Conservation (phyloP, 768 basidiomycete genomes). For the Xerocomus spinulosus region DNA sequence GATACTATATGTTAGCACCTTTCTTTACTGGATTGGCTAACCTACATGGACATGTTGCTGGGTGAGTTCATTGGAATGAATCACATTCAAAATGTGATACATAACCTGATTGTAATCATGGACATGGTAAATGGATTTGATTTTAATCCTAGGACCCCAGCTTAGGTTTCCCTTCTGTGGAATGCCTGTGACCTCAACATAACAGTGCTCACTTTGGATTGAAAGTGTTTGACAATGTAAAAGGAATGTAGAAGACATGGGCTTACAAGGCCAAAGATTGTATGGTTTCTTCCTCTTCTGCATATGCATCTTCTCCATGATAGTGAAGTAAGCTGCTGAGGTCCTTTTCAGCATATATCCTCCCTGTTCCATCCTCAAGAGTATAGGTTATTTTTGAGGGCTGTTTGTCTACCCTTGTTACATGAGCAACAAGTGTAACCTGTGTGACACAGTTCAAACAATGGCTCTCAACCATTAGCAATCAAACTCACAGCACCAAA, state of each 20-base stretch:
- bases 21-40: neutral
- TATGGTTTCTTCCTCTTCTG: slow-evolving; percentile 11
- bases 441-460: slow-evolving; percentile 18
- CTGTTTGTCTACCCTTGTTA: slow-evolving; percentile 19
- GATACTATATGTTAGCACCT: neutral
- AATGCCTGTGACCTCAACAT: slow-evolving; percentile 10
- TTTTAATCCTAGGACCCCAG: slow-evolving; percentile 1
- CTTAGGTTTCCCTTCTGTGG: neutral
- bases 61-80: slow-evolving; percentile 8
- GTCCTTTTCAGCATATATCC: slow-evolving; percentile 9
- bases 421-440: slow-evolving; percentile 50
- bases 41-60: slow-evolving; percentile 11
- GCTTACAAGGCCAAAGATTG: slow-evolving; percentile 11
- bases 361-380: slow-evolving; percentile 40
- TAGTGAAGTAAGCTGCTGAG: neutral
- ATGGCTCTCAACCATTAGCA: slow-evolving; percentile 23
- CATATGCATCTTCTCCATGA: neutral
- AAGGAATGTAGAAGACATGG: neutral
- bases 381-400: slow-evolving; percentile 7
- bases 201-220: slow-evolving; percentile 18
- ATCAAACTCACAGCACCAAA: slow-evolving; percentile 17
- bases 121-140: slow-evolving; percentile 14
- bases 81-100: slow-evolving; percentile 23
- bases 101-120: slow-evolving; percentile 25
- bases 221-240: neutral